Conservation (phyloP, 257 asterid genomes). For the Scutellaria baicalensis region DNA sequence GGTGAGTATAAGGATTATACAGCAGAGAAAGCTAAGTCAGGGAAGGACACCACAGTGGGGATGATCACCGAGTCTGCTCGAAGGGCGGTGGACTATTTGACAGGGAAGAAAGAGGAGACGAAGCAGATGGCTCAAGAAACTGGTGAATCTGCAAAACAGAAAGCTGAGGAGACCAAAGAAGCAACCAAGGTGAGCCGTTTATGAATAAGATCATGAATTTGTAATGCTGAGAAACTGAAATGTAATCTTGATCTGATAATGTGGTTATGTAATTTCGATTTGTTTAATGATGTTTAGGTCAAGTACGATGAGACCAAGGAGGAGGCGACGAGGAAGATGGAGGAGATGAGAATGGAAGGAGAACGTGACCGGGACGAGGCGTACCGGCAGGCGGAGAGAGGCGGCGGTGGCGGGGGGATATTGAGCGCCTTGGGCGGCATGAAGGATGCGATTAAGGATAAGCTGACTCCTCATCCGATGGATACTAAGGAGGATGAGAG, state of each 20-base stretch:
- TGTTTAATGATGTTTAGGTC: conserved; percentile 20
- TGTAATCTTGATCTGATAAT: no score
- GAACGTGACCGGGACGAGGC: conserved; percentile 23
- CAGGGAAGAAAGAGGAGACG: conserved; percentile 63
- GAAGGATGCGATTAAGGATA: conserved; percentile 38
- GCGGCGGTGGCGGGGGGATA: conserved; percentile 33
- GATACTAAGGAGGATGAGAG: conserved; percentile 13
- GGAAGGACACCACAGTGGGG: conserved; percentile 44
- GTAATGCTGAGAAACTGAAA: no score
- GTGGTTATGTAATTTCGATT: background rate
- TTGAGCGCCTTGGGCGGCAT: conserved; percentile 41
- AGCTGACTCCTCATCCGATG: conserved; percentile 27
- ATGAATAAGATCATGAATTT: background rate
- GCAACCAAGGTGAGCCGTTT: conserved; percentile 59
- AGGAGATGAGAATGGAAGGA: conserved; percentile 39
- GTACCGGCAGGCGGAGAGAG: conserved; percentile 12
- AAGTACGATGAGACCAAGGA: conserved; percentile 40
- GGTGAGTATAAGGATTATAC: conserved; percentile 29
- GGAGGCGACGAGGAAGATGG: conserved; percentile 47
- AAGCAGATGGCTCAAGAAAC: conserved; percentile 29
- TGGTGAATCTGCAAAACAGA: conserved; percentile 25
- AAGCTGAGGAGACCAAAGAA: conserved; percentile 20
- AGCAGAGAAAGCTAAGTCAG: conserved; percentile 47
- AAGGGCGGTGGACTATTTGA: conserved; percentile 52
- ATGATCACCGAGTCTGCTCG: conserved; percentile 41